Evolutionary conservation across 2,329 filamentous ascomycete genomes (phyloP).

Genomic region (Onygenales sp.): DNA sequence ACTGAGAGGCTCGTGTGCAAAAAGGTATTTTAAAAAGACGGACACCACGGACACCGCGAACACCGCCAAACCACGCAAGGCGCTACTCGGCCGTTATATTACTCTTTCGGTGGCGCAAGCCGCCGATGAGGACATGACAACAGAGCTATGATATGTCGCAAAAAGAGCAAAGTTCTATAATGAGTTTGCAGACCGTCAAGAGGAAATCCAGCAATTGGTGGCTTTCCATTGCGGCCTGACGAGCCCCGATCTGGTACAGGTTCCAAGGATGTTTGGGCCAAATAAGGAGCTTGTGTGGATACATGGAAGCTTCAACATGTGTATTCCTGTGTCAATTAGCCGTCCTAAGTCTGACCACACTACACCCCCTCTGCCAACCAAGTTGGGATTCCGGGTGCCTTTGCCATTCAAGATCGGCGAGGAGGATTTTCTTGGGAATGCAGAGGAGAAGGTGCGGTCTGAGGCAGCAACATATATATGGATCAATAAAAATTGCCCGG

Average conservation of each 20-base stretch:
- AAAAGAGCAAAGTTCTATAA: conserved; percentile 5
- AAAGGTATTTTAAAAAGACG: too few relatives aligned
- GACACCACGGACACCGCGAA: too few relatives aligned
- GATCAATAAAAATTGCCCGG: conserved; percentile 13
- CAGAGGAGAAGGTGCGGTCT: conserved; percentile 15
- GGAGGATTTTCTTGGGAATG: conserved; percentile 11
- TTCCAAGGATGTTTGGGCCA: conserved; percentile 4
- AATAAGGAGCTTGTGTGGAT: conserved; percentile 5
- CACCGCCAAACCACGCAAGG: conserved; percentile 1
- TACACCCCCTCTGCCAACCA: conserved; percentile 1
- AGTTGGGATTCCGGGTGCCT: conserved; percentile 8
- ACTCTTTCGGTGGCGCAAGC: conserved; percentile 6
- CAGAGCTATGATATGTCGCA: conserved; percentile 4
- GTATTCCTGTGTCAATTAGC: conserved; percentile 9
- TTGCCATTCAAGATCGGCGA: conserved; percentile 13
- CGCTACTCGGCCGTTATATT: conserved; percentile 3
- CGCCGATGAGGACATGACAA: conserved; percentile 8
- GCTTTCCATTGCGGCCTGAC: conserved; percentile 9
- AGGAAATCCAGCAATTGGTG: conserved; percentile 7
- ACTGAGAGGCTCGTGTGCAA: too few relatives aligned
- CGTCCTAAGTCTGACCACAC: background rate
- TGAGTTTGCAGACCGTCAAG: background rate
- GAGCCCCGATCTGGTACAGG: conserved; percentile 5
- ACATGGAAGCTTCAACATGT: conserved; percentile 11
- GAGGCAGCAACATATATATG: conserved; percentile 16